phyloP scores from a whole-genome alignment of 805 yeast genomes.

The Hanseniaspora singularis region DNA sequence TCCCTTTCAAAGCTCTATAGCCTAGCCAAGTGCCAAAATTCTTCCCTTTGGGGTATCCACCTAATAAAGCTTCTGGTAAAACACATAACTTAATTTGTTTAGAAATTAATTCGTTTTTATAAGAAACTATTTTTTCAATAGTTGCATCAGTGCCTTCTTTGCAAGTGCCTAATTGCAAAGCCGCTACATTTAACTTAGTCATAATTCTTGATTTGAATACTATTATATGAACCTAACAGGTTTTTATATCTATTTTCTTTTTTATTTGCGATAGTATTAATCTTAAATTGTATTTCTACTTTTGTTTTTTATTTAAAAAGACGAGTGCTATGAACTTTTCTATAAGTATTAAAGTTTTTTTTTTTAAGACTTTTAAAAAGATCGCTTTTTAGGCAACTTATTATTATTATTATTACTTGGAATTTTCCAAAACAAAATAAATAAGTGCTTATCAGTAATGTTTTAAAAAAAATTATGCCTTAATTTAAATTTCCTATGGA shows the following conservation, averaged over 20 bases:
- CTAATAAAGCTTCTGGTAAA: constrained; percentile 37
- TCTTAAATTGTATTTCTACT: not conserved
- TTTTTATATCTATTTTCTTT: not conserved
- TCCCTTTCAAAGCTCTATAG: constrained; percentile 33
- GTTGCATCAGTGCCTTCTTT: constrained; percentile 32
- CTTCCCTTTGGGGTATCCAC: constrained; percentile 38
- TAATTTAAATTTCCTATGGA: no score
- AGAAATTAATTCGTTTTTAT: constrained; percentile 29
- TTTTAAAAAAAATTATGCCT: no score
- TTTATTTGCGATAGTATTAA: not conserved
- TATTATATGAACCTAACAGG: no score
- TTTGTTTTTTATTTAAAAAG: not conserved
- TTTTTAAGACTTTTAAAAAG: no score
- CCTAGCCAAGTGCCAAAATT: constrained; percentile 35
- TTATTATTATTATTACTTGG: no score
- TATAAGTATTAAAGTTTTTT: no score
- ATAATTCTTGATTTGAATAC: constrained; percentile 18
- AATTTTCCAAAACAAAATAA: no score
- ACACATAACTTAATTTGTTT: constrained; percentile 31
- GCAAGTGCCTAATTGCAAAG: constrained; percentile 34
- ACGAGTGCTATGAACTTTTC: no score
- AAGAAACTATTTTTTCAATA: constrained; percentile 30
- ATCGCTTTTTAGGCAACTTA: no score
- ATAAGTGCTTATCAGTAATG: no score
- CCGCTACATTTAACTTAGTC: constrained; percentile 31